Evolutionary conservation across 2,329 filamentous ascomycete species (phyloP).

Genomic region (Talaromyces sp.): DNA sequence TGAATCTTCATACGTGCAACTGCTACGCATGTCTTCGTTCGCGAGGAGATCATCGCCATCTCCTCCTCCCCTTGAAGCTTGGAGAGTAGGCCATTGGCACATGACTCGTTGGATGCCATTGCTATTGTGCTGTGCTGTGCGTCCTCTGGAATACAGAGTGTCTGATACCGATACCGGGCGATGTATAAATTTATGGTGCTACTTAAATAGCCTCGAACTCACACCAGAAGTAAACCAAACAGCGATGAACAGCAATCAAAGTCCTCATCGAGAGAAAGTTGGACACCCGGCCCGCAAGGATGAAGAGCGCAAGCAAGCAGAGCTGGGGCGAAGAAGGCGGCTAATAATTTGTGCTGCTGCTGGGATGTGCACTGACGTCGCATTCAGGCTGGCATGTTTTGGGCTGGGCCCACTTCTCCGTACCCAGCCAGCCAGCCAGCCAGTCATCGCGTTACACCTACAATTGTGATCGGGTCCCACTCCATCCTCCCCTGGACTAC

Average conservation of each 20-base stretch:
- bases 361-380: constrained; percentile 8
- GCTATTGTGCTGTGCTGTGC: neutral
- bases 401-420: neutral
- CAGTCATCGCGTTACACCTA: constrained; percentile 4
- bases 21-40: neutral
- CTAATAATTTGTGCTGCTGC: neutral
- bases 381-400: constrained; percentile 2
- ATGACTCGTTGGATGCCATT: neutral
- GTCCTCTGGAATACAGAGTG: neutral
- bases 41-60: neutral
- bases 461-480: constrained; percentile 5
- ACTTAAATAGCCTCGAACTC: neutral
- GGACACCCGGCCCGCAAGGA: neutral
- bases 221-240: neutral
- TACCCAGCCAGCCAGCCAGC: neutral
- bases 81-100: constrained; percentile 1
- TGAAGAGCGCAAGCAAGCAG: too few relatives aligned
- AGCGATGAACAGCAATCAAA: neutral
- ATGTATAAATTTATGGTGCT: neutral
- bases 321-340: neutral
- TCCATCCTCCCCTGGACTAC: constrained; percentile 7
- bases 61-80: too few relatives aligned
- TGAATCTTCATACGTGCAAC: neutral
- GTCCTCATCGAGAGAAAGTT: too few relatives aligned
- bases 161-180: neutral